Percentiles rank a stretch among this genome's conserved stretches.
These are phyloP conservation scores for Mycena polygramma DNA, from an alignment of 768 basidiomycete species.

Conservation along the genomic window DNA sequence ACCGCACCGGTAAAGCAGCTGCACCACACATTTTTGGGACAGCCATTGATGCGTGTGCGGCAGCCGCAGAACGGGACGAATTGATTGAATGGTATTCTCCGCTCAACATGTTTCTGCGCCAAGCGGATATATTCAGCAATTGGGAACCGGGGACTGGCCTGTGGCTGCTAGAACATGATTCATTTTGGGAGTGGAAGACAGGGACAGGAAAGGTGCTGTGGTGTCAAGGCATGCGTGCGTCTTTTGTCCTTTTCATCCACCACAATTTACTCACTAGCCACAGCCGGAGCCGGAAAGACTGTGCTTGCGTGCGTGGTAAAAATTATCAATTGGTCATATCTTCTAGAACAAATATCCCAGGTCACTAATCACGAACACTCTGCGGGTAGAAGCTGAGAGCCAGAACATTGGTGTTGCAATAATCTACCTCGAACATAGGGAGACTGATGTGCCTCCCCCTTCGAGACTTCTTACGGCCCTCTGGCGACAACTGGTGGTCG, in stretches of 20 bases:
- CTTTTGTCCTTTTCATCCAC: neutral
- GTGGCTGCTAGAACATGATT: neutral
- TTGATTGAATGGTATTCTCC: too few relatives aligned
- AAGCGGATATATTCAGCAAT: neutral
- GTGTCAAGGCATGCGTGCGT: neutral
- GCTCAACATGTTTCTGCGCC: neutral
- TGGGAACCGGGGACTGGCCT: neutral
- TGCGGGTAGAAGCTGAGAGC: neutral
- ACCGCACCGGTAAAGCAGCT: too few relatives aligned
- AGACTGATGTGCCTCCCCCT: neutral
- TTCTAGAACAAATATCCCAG: neutral
- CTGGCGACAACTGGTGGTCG: neutral
- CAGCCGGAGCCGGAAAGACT: conserved; percentile 5
- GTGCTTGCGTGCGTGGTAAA: neutral
- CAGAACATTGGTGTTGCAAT: neutral
- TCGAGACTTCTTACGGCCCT: neutral
- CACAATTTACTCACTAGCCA: neutral
- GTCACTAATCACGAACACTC: neutral
- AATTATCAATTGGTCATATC: too few relatives aligned
- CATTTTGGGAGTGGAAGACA: neutral
- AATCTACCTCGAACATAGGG: neutral
- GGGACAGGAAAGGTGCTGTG: neutral
- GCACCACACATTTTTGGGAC: too few relatives aligned
- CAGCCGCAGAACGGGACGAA: too few relatives aligned
- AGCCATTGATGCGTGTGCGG: too few relatives aligned